Evolutionary conservation across 345 rosid genomes (phyloP), one percentile per base, ranked within the genome.

Genomic region (Linum usitatissimum): DNA sequence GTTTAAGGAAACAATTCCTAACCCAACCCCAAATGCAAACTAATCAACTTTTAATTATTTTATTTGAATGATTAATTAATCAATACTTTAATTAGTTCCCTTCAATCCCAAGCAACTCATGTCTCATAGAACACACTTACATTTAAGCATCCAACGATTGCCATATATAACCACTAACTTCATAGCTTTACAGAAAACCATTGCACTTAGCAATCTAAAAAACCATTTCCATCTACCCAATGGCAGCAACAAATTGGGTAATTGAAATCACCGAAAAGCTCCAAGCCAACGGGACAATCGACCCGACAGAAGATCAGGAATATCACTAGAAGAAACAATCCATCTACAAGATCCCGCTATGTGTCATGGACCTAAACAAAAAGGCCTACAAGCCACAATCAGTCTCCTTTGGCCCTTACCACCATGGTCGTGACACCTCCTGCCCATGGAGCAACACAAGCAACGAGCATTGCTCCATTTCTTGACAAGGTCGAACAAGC

Each of bases 351-450:
- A 8, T 82, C 12, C 77, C 84, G 15, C 23, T 68, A 3, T 39
- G 66, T 30, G 70, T 78, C 67, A 60, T 62, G 0, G 75, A 72
- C 40, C 64, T 72, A 13, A 80, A 74, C 68, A 71, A 36, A 56
- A 40, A 54, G 57, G 81, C 80, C 42, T 77, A 79, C 63, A 72
- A 15, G 28, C 83, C 81, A 13, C 77, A 68, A 62, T 63, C 58
- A 0, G 80, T 81, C 20, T 81, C 79, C 7, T 69, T 82, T 5
- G 82, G 79, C 3, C 86, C 81, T 18, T 78, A 76, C 70, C 83
- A 78, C 62, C 73, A 74, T 4, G 77, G 64, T 0, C 30, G 65
- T 12, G 64, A 66, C 3, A 68, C 18, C 72, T 81, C 17, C 48
- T 8, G 70, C 40, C 79, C 3, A 79, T 73, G 79, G 80, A 82